Evolutionary conservation across 2,329 filamentous ascomycete genomes (phyloP).

Genomic region (Aspergillus hortae): DNA sequence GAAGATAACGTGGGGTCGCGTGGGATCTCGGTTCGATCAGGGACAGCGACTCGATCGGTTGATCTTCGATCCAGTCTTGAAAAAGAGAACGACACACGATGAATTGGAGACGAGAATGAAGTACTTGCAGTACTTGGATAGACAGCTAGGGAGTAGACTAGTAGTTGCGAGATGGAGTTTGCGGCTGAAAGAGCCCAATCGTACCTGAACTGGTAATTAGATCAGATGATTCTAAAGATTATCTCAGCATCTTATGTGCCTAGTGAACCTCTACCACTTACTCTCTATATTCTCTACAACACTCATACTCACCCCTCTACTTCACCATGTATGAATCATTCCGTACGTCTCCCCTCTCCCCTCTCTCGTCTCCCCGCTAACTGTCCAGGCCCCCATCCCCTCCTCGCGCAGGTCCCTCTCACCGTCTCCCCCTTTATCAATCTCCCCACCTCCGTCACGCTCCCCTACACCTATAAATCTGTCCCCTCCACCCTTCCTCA

Average conservation of each 20-base stretch:
- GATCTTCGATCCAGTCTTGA: background rate
- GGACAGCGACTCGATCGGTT: background rate
- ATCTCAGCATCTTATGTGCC: background rate
- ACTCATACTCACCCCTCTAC: background rate
- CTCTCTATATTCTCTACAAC: background rate
- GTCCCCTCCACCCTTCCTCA: slow-evolving; percentile 83
- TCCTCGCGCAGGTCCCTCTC: slow-evolving; percentile 87
- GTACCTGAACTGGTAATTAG: background rate
- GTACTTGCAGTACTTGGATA: background rate
- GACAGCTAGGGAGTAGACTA: background rate
- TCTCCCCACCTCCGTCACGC: slow-evolving; percentile 81
- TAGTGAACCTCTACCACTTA: background rate
- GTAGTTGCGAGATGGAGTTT: too few species aligned
- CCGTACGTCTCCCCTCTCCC: slow-evolving; percentile 28
- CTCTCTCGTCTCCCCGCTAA: background rate
- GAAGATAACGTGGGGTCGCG: too few species aligned
- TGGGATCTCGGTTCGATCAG: too few species aligned
- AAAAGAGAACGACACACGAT: background rate
- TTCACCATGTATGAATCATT: slow-evolving; percentile 43
- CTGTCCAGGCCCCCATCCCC: slow-evolving; percentile 68
- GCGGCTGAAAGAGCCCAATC: background rate
- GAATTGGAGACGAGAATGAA: too few species aligned
- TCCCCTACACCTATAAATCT: slow-evolving; percentile 92
- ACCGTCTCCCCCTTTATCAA: slow-evolving; percentile 93
- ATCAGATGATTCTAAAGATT: background rate